These are phyloP conservation scores for Geosiphon pyriformis DNA, from an alignment of 192 early-diverging fungal species.

Conservation along the genomic window DNA sequence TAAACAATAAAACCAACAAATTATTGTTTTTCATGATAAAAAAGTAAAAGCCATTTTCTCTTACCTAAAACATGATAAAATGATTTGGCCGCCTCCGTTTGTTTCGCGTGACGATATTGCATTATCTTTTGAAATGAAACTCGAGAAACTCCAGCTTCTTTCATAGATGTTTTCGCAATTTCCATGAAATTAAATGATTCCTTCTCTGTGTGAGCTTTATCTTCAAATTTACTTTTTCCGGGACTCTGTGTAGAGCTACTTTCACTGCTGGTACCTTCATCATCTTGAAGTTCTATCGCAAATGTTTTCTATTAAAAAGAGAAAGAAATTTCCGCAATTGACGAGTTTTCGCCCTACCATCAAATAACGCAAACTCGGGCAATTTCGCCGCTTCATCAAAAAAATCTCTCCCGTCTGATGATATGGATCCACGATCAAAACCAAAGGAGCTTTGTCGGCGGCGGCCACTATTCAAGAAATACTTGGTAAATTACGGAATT, in stretches of 20 bases:
- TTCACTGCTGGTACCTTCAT: neutral
- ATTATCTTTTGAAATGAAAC: neutral
- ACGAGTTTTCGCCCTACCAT: too few species aligned
- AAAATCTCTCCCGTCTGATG: neutral
- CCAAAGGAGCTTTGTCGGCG: neutral
- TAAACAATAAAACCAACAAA: neutral
- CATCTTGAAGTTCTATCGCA: neutral
- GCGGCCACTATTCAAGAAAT: neutral
- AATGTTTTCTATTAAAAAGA: too few species aligned
- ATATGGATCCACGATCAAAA: neutral
- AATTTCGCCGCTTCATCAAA: neutral
- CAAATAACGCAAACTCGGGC: neutral
- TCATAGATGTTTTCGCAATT: neutral
- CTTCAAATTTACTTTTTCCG: neutral
- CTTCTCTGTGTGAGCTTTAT: neutral
- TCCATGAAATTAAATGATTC: neutral
- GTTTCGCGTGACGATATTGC: neutral
- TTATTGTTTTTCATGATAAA: neutral
- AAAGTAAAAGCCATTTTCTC: neutral
- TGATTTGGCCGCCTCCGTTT: neutral
- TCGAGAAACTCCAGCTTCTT: neutral
- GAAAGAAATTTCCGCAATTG: too few species aligned
- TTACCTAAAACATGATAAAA: neutral
- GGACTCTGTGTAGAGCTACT: neutral
- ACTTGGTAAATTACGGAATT: neutral